Base-by-base conservation (phyloP, 2,329 filamentous ascomycete genomes). In the Penicillium sp. region DNA sequence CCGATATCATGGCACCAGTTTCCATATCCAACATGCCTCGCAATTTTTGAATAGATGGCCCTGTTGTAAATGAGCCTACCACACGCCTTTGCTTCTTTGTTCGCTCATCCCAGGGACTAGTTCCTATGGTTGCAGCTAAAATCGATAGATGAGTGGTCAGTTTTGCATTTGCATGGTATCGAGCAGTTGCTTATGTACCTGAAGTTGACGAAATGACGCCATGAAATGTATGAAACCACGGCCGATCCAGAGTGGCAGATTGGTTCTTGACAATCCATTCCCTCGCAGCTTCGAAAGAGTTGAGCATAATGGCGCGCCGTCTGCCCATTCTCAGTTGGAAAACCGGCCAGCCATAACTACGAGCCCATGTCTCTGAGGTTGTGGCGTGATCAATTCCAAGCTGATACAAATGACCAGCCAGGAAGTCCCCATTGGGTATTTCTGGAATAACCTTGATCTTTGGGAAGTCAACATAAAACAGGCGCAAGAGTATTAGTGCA, bases 231-330 rank as follows among this genome's bases (percentile, higher is more conserved):
- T 59, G 57, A 26, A 59, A 57, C 35, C 46, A 52, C 14, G 54
- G 57, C 6, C 57, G 57, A 45, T 59, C 57, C 21, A 57, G 43
- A 12, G 57, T 59, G n/a, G 54, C 45, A 21, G 54, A 23, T 35
- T 56, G 52, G 40, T 57, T 59, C 26, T 57, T 59, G 14, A 59
- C 57, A 23, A 57, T 26, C 43, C 43, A 59, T 20, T 59, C 57
- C 14, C 38, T 54, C 18, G 57, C 57, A 40, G 43, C 38, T 20
- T 59, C 35, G 28, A 59, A 59, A 11, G 54, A 30, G 30, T 57
- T 59, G 23, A 59, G 23, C 3, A 59, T 38, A 20, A 57, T 52
- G n/a, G 47, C 40, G 33, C 57, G 43, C 46, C 57, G 43, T n/a
- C 30, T 46, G 18, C 57, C 57, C 54, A 59, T 43, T 35, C 47